Base-by-base conservation (phyloP, 345 rosid species). In the Acer saccharum region DNA sequence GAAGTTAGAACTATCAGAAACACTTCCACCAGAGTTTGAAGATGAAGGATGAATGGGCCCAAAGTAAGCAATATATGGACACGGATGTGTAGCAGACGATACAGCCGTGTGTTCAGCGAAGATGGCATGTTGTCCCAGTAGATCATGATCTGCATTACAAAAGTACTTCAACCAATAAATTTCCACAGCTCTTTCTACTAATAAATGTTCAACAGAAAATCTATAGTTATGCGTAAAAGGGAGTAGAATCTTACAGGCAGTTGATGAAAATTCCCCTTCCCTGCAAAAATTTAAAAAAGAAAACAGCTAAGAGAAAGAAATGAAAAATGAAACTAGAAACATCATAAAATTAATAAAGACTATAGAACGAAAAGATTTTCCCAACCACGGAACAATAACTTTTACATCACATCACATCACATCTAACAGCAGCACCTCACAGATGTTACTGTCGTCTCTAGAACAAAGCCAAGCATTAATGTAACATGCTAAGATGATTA, bases 41-140 rank as follows among this genome's bases (percentile, higher is more conserved):
- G 97, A 87, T 13, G 97, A 88, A 0, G 98, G 95, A 76, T 89
- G 94, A 78, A 92, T 79, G 13, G 99, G 97, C 72, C 94, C 98
- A 67, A 94, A 69, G 84, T 94, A 96, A 78, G 98, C 89, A 73
- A 96, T 82, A 76, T 94, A 96, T 16, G 99, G 99, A 79, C 99
- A 96, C 67, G 94, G 92, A 80, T 96, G 97, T 43, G 85, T 82
- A 14, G 93, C 87, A 50, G 99, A 83, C 74, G 94, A 84, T 70
- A 88, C 90, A 10, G 91, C 85, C 16, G 95, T 75, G 71, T 88
- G 97, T 76, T 96, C 99, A 8, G 94, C 81, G 65, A 92, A 92
- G 61, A 89, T 71, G 29, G 91, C 89, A 78, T 84, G 90, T 57
- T 91, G 98, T 35, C 91, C 93, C 81, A 87, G 71, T 66, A 86